These are phyloP conservation scores for Lactifluus piperatus DNA, from an alignment of 768 basidiomycete species.

Conservation along the genomic window DNA sequence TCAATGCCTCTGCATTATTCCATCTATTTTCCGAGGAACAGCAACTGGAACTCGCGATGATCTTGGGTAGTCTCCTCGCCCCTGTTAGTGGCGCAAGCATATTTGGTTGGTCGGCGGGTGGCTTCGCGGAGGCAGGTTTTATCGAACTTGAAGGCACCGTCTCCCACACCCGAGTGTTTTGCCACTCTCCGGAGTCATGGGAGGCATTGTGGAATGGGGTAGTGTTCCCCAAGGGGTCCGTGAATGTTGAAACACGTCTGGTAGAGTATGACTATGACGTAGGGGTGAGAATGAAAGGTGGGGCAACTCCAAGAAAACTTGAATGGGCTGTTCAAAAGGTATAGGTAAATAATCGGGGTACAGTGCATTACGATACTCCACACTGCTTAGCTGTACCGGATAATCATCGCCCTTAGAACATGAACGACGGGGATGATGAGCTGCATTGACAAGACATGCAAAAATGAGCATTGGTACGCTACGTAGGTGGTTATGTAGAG, in stretches of 20 bases:
- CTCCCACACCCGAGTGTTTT: conserved; percentile 12
- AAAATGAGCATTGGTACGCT: no score
- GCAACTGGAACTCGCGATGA: conserved; percentile 35
- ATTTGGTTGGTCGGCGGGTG: conserved; percentile 37
- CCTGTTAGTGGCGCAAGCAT: conserved; percentile 38
- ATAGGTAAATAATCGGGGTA: no score
- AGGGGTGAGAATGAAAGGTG: conserved; percentile 10
- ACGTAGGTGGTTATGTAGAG: no score
- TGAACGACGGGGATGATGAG: no score
- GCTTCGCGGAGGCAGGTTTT: conserved; percentile 27
- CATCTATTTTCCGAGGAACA: conserved; percentile 36
- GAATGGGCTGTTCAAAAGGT: conserved; percentile 13
- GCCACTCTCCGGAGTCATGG: conserved; percentile 9
- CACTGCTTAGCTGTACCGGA: no score
- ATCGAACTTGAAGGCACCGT: conserved; percentile 10
- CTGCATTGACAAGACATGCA: no score
- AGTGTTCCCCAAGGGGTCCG: conserved; percentile 7
- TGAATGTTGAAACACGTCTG: background rate
- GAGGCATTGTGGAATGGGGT: conserved; percentile 14
- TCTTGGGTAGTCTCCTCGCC: conserved; percentile 35
- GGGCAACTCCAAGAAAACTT: background rate
- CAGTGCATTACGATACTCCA: no score
- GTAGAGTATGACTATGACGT: conserved; percentile 9
- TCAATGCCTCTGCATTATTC: conserved; percentile 44
- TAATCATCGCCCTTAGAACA: no score